These are phyloP conservation scores for Tricholoma sp. DNA, from an alignment of 768 basidiomycete species.

Conservation along the genomic window DNA sequence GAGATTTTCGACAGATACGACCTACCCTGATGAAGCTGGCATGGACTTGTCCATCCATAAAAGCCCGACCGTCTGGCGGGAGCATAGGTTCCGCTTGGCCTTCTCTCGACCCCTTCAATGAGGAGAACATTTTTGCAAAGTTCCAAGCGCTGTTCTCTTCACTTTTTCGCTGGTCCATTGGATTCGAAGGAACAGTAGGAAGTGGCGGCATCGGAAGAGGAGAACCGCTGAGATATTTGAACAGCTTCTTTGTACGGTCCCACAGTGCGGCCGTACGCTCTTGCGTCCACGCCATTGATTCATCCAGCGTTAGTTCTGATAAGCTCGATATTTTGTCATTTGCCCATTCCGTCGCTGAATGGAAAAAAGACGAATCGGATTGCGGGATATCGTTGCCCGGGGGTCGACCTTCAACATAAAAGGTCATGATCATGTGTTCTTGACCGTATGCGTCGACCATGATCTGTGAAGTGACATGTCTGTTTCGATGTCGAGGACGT, in stretches of 20 bases:
- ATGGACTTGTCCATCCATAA: slow-evolving; percentile 77
- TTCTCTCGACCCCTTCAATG: slow-evolving; percentile 41
- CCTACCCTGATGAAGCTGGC: slow-evolving; percentile 71
- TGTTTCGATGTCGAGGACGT: slow-evolving; percentile 77
- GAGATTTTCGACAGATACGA: slow-evolving; percentile 7
- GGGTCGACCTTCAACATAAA: slow-evolving; percentile 66
- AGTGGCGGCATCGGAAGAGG: slow-evolving; percentile 34
- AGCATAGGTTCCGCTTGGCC: slow-evolving; percentile 22
- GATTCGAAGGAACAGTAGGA: slow-evolving; percentile 25
- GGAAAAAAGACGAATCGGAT: slow-evolving; percentile 40
- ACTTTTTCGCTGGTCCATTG: slow-evolving; percentile 21
- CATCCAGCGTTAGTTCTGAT: slow-evolving; percentile 52
- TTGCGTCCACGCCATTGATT: slow-evolving; percentile 43
- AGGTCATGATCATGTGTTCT: slow-evolving; percentile 82
- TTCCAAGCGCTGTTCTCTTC: slow-evolving; percentile 43
- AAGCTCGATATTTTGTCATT: slow-evolving; percentile 34
- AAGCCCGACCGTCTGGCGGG: slow-evolving; percentile 37
- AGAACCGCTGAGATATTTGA: slow-evolving; percentile 72
- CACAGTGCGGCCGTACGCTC: slow-evolving; percentile 33
- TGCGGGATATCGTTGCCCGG: slow-evolving; percentile 30
- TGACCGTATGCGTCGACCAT: slow-evolving; percentile 66
- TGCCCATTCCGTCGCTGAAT: slow-evolving; percentile 38
- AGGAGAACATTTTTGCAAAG: slow-evolving; percentile 65
- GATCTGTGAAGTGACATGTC: slow-evolving; percentile 76
- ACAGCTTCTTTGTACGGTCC: slow-evolving; percentile 51